Conservation (phyloP, 768 basidiomycete genomes). For the Lactarius hatsudake region DNA sequence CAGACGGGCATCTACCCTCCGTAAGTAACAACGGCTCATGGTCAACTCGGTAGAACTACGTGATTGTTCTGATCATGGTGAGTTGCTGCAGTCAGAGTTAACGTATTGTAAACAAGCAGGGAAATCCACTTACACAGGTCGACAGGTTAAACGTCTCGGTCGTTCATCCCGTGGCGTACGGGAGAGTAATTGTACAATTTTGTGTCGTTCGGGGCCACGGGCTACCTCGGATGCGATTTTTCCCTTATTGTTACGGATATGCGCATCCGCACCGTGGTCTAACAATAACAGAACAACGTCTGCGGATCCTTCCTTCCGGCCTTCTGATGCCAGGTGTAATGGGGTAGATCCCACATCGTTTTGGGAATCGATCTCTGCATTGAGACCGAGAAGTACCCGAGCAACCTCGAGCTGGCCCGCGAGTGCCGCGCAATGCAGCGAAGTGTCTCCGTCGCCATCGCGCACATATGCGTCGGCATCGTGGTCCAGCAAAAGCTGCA, state of each 20-base stretch:
- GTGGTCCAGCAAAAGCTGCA: not conserved
- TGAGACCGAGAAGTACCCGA: not conserved
- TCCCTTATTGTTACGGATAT: not conserved
- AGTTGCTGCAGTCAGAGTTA: not conserved
- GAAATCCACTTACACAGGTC: not conserved
- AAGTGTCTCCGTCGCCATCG: not conserved
- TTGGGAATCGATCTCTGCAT: not conserved
- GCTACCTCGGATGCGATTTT: not conserved
- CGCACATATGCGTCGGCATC: not conserved
- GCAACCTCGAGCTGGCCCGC: not conserved
- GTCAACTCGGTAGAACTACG: too few relatives aligned
- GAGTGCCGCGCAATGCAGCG: not conserved
- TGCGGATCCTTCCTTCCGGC: not conserved
- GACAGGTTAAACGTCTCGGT: not conserved
- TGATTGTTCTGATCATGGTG: not conserved
- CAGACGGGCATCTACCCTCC: too few relatives aligned
- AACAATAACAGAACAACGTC: not conserved
- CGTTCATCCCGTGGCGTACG: not conserved
- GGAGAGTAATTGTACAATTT: not conserved
- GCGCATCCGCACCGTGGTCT: not conserved
- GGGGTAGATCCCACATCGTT: not conserved
- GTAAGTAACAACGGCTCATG: too few relatives aligned
- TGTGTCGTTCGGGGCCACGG: not conserved
- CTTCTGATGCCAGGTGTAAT: not conserved
- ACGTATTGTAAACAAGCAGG: not conserved